Evolutionary conservation across 495 filamentous ascomycete genomes (phyloP).

Genomic region (Collariella sp.): DNA sequence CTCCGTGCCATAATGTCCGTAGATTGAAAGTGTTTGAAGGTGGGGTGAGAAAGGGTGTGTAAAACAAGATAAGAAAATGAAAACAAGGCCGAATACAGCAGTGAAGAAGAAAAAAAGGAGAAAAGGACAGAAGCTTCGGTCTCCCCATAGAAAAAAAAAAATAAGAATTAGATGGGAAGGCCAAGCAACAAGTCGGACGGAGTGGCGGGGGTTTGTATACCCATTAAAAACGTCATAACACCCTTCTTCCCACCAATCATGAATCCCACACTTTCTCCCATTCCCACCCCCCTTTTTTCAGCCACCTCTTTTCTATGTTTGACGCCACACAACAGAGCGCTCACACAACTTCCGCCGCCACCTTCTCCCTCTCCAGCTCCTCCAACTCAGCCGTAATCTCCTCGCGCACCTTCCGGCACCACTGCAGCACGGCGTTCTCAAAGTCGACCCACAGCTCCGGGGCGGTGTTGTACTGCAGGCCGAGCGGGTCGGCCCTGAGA

Average conservation of each 20-base stretch:
- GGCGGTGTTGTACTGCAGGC: conserved; percentile 62
- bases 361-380: not conserved
- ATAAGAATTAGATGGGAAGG: not conserved
- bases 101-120: not conserved
- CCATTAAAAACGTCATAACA: not conserved
- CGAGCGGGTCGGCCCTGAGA: conserved; percentile 77
- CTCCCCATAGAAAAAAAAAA: not conserved
- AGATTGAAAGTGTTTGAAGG: not conserved
- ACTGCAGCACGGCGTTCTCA: conserved; percentile 68
- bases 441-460: conserved; percentile 66
- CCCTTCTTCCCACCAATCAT: not conserved
- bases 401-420: conserved; percentile 67
- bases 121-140: not conserved
- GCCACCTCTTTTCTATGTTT: not conserved
- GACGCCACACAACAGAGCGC: too few relatives aligned
- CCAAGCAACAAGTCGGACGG: not conserved
- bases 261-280: not conserved
- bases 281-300: not conserved
- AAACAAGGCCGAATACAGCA: not conserved
- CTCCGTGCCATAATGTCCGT: not conserved
- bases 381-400: conserved; percentile 50
- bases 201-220: too few relatives aligned
- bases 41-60: too few relatives aligned
- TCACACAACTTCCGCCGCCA: too few relatives aligned
- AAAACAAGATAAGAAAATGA: too few relatives aligned